Base-by-base conservation (phyloP, 352 stramenopile species). In the Phytophthora citricola region DNA sequence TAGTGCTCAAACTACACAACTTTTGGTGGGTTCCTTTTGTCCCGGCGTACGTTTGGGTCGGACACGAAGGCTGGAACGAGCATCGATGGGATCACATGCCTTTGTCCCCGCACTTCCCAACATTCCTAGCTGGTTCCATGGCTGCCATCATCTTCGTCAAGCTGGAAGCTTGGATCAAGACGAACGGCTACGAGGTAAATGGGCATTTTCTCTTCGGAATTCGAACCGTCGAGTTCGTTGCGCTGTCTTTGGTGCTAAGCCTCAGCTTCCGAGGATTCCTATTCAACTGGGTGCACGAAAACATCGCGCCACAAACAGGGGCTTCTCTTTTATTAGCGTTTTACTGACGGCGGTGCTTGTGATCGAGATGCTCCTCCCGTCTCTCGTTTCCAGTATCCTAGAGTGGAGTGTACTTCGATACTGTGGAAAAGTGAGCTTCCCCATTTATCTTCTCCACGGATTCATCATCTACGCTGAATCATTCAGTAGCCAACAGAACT, bases 351-450 rank as follows among this genome's bases (percentile, higher is more conserved):
- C 69, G n/a, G 17, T 83, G 27, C 56, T 83, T 22, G 58, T 79
- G 39, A 62, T 62, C 8, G 75, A 83, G 61, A 70, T 83, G 60
- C 20, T 83, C 10, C 24, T 63, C 12, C 71, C 70, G 0, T 75
- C 67, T 1, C 36, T 41, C 6, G 6, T 83, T 1, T 76, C 71
- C 4, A 52, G 15, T 5, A 48, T 32, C 1, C 31, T 66, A 2
- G 49, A 66, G 41, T 66, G 58, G 58, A 66, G 22, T 24, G 41
- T 36, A 20, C 20, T 79, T 11, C 50, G 53, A 11, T 81, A 73
- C 53, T 71, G 58, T 8, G 75, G 75, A 22, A 80, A 83, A 36
- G 48, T 83, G 43, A 81, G 75, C 40, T 83, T 73, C 49, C 81
- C 75, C 0, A 68, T 80, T 46, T 83, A 80, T 24, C 39, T 83